Evolutionary conservation across 2,329 filamentous ascomycete genomes (phyloP).

Genomic region (Alternaria arbusti): DNA sequence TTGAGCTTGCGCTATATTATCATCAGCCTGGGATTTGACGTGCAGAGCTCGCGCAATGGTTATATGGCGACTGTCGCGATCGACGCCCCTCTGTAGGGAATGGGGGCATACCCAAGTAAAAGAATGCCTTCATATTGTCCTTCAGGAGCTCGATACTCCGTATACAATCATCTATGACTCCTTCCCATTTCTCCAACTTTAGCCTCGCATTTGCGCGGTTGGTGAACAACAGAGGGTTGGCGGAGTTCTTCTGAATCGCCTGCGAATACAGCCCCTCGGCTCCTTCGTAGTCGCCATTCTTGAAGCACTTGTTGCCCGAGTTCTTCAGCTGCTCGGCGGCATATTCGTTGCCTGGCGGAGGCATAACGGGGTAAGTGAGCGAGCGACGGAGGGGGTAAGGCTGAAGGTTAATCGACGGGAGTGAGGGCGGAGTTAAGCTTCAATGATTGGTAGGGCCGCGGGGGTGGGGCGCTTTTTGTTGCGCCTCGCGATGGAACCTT

Average conservation of each 20-base stretch:
- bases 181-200: slow-evolving; percentile 74
- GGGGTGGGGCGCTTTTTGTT: slow-evolving; percentile 26
- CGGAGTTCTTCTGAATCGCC: slow-evolving; percentile 79
- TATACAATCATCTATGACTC: slow-evolving; percentile 77
- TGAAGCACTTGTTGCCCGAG: slow-evolving; percentile 69
- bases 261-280: slow-evolving; percentile 76
- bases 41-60: background rate
- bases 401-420: slow-evolving; percentile 14
- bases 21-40: slow-evolving; percentile 17
- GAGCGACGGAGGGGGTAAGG: slow-evolving; percentile 1
- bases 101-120: slow-evolving; percentile 65
- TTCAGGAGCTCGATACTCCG: slow-evolving; percentile 73
- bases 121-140: slow-evolving; percentile 79
- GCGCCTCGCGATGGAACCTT: slow-evolving; percentile 27
- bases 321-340: slow-evolving; percentile 57
- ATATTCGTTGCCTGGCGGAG: slow-evolving; percentile 43
- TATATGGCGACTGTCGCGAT: background rate
- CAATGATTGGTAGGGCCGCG: slow-evolving; percentile 29
- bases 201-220: slow-evolving; percentile 87
- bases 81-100: background rate
- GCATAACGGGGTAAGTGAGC: slow-evolving; percentile 18
- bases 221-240: slow-evolving; percentile 81
- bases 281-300: slow-evolving; percentile 66
- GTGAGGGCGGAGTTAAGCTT: slow-evolving; percentile 26
- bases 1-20: slow-evolving; percentile 71